These are phyloP conservation scores for Musa troglodytarum DNA, from an alignment of 176 grass and related monocot species.

Conservation along the genomic window DNA sequence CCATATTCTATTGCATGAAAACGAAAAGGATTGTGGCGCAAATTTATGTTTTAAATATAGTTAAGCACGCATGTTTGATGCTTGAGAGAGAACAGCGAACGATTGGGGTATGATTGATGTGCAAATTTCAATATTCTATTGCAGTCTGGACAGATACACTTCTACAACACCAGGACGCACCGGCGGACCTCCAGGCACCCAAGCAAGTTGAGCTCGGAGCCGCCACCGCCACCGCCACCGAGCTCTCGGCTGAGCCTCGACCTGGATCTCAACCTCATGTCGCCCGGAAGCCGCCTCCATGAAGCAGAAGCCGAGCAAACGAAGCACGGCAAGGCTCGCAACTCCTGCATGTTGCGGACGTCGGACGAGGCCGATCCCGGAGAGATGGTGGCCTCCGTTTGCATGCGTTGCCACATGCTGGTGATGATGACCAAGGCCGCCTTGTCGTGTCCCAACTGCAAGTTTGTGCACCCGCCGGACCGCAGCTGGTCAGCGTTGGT, in stretches of 20 bases:
- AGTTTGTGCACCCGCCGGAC: conserved; percentile 38
- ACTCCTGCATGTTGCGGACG: too few relatives aligned
- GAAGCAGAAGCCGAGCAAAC: too few relatives aligned
- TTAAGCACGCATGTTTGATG: too few relatives aligned
- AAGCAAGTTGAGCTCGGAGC: neutral
- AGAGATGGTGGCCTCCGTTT: conserved; percentile 50
- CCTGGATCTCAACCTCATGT: conserved; percentile 18
- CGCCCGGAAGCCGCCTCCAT: too few relatives aligned
- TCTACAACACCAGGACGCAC: conserved; percentile 18
- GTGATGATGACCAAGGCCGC: conserved; percentile 44
- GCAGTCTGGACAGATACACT: conserved; percentile 16
- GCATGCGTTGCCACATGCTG: conserved; percentile 47
- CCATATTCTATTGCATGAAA: too few relatives aligned
- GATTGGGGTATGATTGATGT: too few relatives aligned
- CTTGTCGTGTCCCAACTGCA: conserved; percentile 41
- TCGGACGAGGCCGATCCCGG: neutral
- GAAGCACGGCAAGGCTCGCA: too few relatives aligned
- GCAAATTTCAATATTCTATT: neutral
- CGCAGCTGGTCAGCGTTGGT: conserved; percentile 5
- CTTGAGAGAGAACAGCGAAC: too few relatives aligned
- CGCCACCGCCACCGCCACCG: neutral
- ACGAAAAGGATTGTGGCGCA: too few relatives aligned
- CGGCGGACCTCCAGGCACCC: conserved; percentile 10
- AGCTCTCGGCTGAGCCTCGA: neutral
- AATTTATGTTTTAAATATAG: too few relatives aligned